These are phyloP conservation scores for Fusarium graminum DNA, from an alignment of 2,329 filamentous ascomycete genomes.

Conservation along the genomic window DNA sequence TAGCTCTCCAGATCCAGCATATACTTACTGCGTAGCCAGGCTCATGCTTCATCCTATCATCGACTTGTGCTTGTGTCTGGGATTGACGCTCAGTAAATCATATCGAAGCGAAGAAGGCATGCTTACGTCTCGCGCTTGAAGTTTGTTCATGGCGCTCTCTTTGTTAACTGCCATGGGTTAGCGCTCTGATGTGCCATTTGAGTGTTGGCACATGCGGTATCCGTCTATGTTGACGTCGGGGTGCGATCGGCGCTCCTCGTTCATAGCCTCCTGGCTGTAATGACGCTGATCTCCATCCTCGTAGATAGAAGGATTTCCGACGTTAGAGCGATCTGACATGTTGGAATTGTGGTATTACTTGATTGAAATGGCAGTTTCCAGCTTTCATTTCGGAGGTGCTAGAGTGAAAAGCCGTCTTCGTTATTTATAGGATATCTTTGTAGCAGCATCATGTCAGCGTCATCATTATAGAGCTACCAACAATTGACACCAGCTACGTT, in stretches of 20 bases:
- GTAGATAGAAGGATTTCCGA: constrained; percentile 27
- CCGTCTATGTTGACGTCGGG: constrained; percentile 22
- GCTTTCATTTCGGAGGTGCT: neutral
- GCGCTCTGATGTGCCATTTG: accelerated
- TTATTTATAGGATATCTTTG: constrained; percentile 1
- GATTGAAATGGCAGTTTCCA: too few species aligned
- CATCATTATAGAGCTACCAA: neutral
- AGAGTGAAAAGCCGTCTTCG: too few species aligned
- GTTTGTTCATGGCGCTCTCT: constrained; percentile 32
- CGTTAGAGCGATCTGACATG: constrained; percentile 29
- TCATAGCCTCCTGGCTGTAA: constrained; percentile 20
- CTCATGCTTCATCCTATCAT: constrained; percentile 32
- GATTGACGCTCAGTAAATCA: neutral
- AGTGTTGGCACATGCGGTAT: constrained; percentile 11
- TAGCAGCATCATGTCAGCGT: constrained; percentile 28
- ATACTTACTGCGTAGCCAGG: constrained; percentile 26
- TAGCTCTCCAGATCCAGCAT: too few species aligned
- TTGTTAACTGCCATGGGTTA: constrained; percentile 11
- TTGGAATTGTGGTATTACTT: neutral
- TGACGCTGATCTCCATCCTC: constrained; percentile 32
- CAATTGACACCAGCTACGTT: too few species aligned
- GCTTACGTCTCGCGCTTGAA: constrained; percentile 21
- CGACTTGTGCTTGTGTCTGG: constrained; percentile 19
- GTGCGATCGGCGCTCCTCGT: constrained; percentile 17
- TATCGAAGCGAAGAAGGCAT: accelerated